Percentiles rank a stretch among this genome's conserved stretches.
Evolutionary conservation across 495 filamentous ascomycete species (phyloP).

Genomic region (Penicillium angulare): DNA sequence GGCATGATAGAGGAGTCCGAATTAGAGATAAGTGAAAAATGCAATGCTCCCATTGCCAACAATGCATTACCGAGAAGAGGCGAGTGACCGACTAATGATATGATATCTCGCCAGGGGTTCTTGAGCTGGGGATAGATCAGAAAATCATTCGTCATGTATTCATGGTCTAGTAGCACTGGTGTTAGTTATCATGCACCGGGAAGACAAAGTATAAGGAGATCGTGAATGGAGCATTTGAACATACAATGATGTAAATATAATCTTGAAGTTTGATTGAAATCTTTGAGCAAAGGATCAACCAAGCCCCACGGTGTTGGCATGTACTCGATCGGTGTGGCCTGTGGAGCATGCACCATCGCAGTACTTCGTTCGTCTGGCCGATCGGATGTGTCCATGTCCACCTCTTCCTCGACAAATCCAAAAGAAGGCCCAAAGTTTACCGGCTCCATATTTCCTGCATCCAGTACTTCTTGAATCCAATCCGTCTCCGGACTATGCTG

Average conservation of each 20-base stretch:
- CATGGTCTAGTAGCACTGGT: slow-evolving; percentile 27
- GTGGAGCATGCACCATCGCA: slow-evolving; percentile 12
- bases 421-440: not conserved
- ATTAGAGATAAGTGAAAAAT: slow-evolving; percentile 37
- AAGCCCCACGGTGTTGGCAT: slow-evolving; percentile 33
- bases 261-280: slow-evolving; percentile 33
- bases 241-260: slow-evolving; percentile 45
- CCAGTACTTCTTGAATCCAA: slow-evolving; percentile 11
- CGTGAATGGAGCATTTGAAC: no score
- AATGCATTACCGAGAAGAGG: slow-evolving; percentile 39
- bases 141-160: slow-evolving; percentile 34
- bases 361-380: slow-evolving; percentile 6
- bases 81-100: slow-evolving; percentile 37
- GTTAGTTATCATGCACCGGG: no score
- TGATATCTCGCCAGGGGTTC: slow-evolving; percentile 44
- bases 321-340: slow-evolving; percentile 7
- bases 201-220: no score
- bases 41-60: slow-evolving; percentile 42
- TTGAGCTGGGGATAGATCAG: slow-evolving; percentile 39
- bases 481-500: slow-evolving; percentile 21
- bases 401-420: slow-evolving; percentile 4
- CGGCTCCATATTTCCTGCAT: not conserved
- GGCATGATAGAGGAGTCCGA: slow-evolving; percentile 36
- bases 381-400: not conserved
- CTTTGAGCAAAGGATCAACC: slow-evolving; percentile 44